Evolutionary conservation across 768 basidiomycete species (phyloP).

Genomic region (Terana coerulea): DNA sequence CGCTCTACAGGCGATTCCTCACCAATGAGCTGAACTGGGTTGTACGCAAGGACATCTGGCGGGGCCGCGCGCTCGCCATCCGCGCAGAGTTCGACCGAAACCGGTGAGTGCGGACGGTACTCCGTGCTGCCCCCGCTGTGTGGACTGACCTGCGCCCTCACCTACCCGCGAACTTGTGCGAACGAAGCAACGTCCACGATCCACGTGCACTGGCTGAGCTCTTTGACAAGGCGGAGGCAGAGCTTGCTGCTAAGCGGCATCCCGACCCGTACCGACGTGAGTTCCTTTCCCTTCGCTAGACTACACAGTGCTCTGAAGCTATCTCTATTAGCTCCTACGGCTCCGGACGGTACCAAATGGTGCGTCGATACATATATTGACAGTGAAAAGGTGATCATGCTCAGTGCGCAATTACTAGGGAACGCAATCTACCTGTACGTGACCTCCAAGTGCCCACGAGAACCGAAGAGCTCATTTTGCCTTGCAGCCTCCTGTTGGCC

Average conservation of each 20-base stretch:
- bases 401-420: slow-evolving; percentile 42
- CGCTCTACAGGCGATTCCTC: slow-evolving; percentile 83
- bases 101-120: slow-evolving; percentile 50
- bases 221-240: slow-evolving; percentile 75
- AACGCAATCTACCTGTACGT: slow-evolving; percentile 77
- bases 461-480: neutral
- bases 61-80: slow-evolving; percentile 78
- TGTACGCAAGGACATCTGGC: slow-evolving; percentile 81
- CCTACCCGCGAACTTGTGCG: neutral
- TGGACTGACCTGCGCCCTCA: neutral
- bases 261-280: slow-evolving; percentile 93
- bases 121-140: neutral
- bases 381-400: no score
- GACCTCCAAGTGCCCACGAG: slow-evolving; percentile 3
- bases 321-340: slow-evolving; percentile 56
- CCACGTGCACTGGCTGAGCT: slow-evolving; percentile 78
- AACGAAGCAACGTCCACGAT: slow-evolving; percentile 70
- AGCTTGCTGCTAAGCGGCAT: slow-evolving; percentile 63
- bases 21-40: slow-evolving; percentile 91
- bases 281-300: slow-evolving; percentile 30
- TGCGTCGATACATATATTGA: slow-evolving; percentile 38
- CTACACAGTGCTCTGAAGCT: neutral
- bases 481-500: slow-evolving; percentile 58
- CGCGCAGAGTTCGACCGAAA: slow-evolving; percentile 92
- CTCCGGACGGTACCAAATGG: slow-evolving; percentile 97